Base-by-base conservation (phyloP, 2,329 filamentous ascomycete species). In the Arachnomyces sp. region DNA sequence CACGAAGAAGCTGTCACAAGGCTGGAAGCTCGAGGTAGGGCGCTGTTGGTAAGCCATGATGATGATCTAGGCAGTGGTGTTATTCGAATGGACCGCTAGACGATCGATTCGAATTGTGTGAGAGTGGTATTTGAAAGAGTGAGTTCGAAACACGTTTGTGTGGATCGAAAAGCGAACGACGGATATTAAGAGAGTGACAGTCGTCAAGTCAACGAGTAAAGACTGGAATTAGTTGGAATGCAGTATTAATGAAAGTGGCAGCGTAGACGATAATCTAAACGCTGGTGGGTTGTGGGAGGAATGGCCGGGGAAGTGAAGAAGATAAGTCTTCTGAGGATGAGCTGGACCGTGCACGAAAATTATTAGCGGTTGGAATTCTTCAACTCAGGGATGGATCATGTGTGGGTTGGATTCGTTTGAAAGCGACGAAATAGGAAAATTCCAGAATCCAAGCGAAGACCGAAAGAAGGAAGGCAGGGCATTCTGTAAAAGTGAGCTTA, bases 1-100 rank as follows among this genome's bases (percentile, higher is more conserved):
- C 40, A 82, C 76, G 54, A 83, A 83, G 64, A 74, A 83, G 43
- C 73, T 79, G 49, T 82, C 79, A 60, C 80, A 84, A 40, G 76
- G 74, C 51, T 79, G 77, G 60, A 75, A 78, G 52, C 66, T 67
- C 43, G 69, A 65, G 43, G 71, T 66, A 38, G 64, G 59, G 49
- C 68, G 65, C 53, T 66, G 67, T 52, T 71, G 67, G 57, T 68
- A 76, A 53, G 74, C 70, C 76, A 79, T 79, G 53, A 56, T 73
- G 51, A 44, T 45, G 39, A 46, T 43, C 34, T 40, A 35, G 32
- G 28, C 15, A 38, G 30, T 34, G 13, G 20, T 30, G 15, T 35
- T 36, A 31, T 30, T 50, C 44, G 47, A 51, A 49, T 39, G 46
- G 48, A 44, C 46, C 45, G 38, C 35, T 35, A 42, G 38, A 39